Evolutionary conservation across 129 eudicot genomes (phyloP).

Genomic region (Glebionis coronaria): DNA sequence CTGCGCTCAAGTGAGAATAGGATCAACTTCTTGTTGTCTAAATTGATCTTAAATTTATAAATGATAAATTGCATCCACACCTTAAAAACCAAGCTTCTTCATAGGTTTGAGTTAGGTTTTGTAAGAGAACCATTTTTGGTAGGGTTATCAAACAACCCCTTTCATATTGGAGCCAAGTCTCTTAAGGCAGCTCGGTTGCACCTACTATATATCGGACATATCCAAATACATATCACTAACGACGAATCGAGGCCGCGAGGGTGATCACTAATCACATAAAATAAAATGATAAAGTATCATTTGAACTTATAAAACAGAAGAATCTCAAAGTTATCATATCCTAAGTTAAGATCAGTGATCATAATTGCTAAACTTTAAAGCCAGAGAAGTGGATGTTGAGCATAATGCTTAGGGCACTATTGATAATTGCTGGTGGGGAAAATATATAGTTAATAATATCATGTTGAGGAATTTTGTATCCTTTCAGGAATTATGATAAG

Average conservation of each 20-base stretch:
- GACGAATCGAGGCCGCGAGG: not conserved
- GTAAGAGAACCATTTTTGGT: no score
- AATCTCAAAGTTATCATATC: no score
- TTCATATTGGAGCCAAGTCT: no score
- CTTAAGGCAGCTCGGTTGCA: not conserved
- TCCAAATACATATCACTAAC: not conserved
- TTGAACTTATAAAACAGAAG: no score
- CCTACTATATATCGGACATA: not conserved
- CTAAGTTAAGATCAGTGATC: not conserved
- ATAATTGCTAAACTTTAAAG: constrained; percentile 27
- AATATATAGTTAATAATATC: constrained; percentile 16
- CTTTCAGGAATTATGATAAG: constrained; percentile 24
- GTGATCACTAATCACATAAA: not conserved
- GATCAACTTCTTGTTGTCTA: no score
- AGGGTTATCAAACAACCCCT: no score
- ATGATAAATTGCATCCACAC: not conserved
- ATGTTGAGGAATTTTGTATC: constrained; percentile 29
- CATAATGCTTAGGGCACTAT: no score
- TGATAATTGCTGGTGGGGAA: constrained; percentile 32
- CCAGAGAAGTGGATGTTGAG: no score
- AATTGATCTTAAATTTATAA: no score
- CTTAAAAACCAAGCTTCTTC: not conserved
- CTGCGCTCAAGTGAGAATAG: no score
- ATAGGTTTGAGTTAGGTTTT: no score
- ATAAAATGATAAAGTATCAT: not conserved